phyloP scores from a whole-genome alignment of 345 rosid genomes.

The Salix exigua region DNA sequence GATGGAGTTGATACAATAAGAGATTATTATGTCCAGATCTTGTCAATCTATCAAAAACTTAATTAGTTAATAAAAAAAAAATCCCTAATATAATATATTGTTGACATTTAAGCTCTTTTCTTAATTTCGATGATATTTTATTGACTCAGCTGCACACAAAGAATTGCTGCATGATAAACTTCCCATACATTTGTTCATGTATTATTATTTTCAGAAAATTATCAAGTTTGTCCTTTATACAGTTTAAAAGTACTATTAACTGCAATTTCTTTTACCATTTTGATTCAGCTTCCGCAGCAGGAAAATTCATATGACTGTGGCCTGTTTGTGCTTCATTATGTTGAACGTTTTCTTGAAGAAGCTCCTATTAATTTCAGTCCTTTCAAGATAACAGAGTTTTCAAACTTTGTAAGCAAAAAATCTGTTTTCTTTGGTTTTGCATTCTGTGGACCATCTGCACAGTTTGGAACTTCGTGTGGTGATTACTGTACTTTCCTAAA shows the following conservation, averaged over 20 bases:
- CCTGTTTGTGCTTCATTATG: slow-evolving; percentile 87
- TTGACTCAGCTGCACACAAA: neutral
- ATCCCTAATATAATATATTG: neutral
- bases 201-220: neutral
- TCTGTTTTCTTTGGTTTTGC: neutral
- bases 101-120: neutral
- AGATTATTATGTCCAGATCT: neutral
- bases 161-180: neutral
- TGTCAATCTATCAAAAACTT: neutral
- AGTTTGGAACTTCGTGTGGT: neutral
- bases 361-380: slow-evolving; percentile 73
- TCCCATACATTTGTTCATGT: neutral
- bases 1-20: neutral
- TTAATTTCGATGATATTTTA: neutral
- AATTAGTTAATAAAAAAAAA: too few relatives aligned
- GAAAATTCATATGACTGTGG: slow-evolving; percentile 94
- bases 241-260: neutral
- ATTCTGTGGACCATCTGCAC: neutral
- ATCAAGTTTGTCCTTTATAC: neutral
- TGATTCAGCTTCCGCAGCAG: slow-evolving; percentile 89
- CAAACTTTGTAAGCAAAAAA: slow-evolving; percentile 68
- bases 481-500: neutral
- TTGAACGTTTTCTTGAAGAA: slow-evolving; percentile 80
- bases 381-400: slow-evolving; percentile 55
- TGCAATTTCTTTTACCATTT: neutral